Percentiles rank a stretch among this genome's conserved stretches.
Conservation (phyloP, 495 filamentous ascomycete species). For the Xylaria grammica region DNA sequence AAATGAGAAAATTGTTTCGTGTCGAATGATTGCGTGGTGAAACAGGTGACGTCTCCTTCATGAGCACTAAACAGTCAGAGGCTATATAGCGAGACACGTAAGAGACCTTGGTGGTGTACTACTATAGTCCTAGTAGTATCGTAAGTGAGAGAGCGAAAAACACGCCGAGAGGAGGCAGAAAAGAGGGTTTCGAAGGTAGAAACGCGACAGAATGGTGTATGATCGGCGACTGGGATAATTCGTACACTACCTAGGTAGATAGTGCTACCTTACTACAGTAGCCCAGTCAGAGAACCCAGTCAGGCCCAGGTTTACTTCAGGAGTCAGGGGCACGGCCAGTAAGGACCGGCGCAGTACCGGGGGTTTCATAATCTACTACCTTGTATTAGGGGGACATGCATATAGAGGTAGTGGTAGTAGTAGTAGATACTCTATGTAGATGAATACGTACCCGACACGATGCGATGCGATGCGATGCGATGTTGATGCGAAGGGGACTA, state of each 20-base stretch:
- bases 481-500: neutral
- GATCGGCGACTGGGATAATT: conserved; percentile 33
- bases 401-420: no score
- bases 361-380: conserved; percentile 18
- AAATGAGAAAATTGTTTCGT: conserved; percentile 15
- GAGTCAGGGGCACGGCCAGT: conserved; percentile 24
- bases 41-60: conserved; percentile 27
- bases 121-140: neutral
- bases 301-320: conserved; percentile 17
- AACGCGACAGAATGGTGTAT: conserved; percentile 31
- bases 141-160: no score
- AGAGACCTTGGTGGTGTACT: conserved; percentile 4
- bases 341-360: neutral
- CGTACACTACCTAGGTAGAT: no score
- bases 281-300: no score
- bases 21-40: conserved; percentile 25
- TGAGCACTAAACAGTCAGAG: conserved; percentile 2
- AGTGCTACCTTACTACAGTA: no score
- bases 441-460: neutral
- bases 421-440: no score
- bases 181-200: conserved; percentile 5
- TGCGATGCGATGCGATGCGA: neutral
- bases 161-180: neutral
- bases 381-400: no score
- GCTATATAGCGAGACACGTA: conserved; percentile 9